These are phyloP conservation scores for Cordyceps javanica DNA, from an alignment of 2,329 filamentous ascomycete species.

Conservation along the genomic window DNA sequence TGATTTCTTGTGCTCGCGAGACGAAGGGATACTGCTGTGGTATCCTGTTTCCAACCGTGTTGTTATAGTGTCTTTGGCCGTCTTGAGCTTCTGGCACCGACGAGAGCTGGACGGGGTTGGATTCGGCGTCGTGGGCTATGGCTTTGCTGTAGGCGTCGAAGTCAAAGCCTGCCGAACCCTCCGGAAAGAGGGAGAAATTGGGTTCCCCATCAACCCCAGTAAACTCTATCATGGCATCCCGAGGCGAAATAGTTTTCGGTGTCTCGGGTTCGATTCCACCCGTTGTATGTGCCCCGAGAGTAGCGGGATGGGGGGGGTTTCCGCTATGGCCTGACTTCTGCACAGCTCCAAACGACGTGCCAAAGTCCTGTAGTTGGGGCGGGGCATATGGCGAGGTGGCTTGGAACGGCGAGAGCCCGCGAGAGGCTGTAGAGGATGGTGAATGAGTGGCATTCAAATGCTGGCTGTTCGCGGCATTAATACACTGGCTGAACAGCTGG, in stretches of 20 bases:
- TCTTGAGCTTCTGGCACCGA: slow-evolving; percentile 19
- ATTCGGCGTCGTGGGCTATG: slow-evolving; percentile 19
- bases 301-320: slow-evolving; percentile 54
- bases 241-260: slow-evolving; percentile 88
- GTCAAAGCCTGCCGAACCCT: slow-evolving; percentile 43
- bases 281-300: slow-evolving; percentile 35
- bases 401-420: slow-evolving; percentile 77
- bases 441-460: slow-evolving; percentile 56
- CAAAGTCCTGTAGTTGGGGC: slow-evolving; percentile 37
- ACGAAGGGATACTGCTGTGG: slow-evolving; percentile 49
- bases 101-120: slow-evolving; percentile 17
- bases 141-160: slow-evolving; percentile 34
- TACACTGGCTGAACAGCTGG: slow-evolving; percentile 64
- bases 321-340: slow-evolving; percentile 55
- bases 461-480: slow-evolving; percentile 73
- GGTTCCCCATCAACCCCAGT: slow-evolving; percentile 65
- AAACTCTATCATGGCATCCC: slow-evolving; percentile 84
- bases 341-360: slow-evolving; percentile 28
- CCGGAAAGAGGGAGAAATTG: slow-evolving; percentile 68
- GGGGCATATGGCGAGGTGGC: slow-evolving; percentile 59
- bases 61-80: slow-evolving; percentile 13
- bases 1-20: slow-evolving; percentile 25
- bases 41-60: slow-evolving; percentile 33
- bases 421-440: slow-evolving; percentile 40
- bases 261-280: slow-evolving; percentile 39